phyloP scores from a whole-genome alignment of 2,329 filamentous ascomycete species.

The Fusarium subtropicale region DNA sequence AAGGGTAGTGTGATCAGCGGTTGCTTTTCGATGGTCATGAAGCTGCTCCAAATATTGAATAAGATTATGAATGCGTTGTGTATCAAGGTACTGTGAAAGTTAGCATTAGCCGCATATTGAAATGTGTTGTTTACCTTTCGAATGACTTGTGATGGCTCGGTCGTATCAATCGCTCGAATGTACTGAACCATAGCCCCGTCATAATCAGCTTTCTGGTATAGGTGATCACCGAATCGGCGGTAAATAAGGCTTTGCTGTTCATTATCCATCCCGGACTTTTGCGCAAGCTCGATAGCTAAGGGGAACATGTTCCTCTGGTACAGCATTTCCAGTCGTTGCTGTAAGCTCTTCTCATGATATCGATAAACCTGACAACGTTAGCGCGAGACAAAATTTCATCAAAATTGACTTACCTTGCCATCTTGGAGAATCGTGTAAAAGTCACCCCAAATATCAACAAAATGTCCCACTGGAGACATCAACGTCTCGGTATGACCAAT shows the following conservation, averaged over 20 bases:
- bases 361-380: slow-evolving; percentile 72
- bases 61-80: slow-evolving; percentile 95
- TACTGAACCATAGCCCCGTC: slow-evolving; percentile 99
- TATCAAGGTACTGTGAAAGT: slow-evolving; percentile 81
- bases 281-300: slow-evolving; percentile 90
- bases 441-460: slow-evolving; percentile 91
- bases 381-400: not conserved
- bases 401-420: slow-evolving; percentile 75
- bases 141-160: slow-evolving; percentile 95
- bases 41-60: slow-evolving; percentile 97
- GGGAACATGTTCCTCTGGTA: slow-evolving; percentile 95
- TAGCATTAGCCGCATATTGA: slow-evolving; percentile 34
- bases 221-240: slow-evolving; percentile 90
- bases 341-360: slow-evolving; percentile 90
- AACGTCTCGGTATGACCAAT: slow-evolving; percentile 90
- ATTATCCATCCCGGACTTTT: slow-evolving; percentile 83
- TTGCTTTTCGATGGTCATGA: slow-evolving; percentile 92
- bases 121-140: slow-evolving; percentile 71
- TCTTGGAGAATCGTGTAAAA: slow-evolving; percentile 91
- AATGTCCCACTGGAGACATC: slow-evolving; percentile 79
- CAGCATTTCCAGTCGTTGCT: slow-evolving; percentile 91
- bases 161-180: slow-evolving; percentile 93
- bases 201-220: slow-evolving; percentile 95
- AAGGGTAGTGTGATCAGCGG: slow-evolving; percentile 93
- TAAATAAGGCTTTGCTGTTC: slow-evolving; percentile 92